Evolutionary conservation across 2,329 filamentous ascomycete species (phyloP).

Genomic region (Onygenales sp.): DNA sequence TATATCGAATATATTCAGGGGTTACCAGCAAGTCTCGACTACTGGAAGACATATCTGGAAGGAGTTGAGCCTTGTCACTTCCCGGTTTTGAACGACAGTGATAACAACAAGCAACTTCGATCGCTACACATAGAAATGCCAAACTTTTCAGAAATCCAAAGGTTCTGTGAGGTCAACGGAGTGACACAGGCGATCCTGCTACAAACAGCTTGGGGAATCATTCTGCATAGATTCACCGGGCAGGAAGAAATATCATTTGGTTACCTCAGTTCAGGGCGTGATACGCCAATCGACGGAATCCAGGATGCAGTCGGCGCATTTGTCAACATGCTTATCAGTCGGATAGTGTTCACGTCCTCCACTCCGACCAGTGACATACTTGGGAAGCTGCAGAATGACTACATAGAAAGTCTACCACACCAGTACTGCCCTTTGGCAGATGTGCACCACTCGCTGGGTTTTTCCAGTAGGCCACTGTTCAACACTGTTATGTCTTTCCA

Average conservation of each 20-base stretch:
- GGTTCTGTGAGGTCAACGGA: conserved; percentile 14
- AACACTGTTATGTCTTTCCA: not conserved
- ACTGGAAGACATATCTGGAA: conserved; percentile 27
- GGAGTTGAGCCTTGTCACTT: conserved; percentile 17
- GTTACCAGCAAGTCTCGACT: conserved; percentile 18
- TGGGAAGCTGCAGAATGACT: not conserved
- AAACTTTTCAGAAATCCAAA: conserved; percentile 6
- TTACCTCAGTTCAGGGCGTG: conserved; percentile 28
- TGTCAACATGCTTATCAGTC: conserved; percentile 16
- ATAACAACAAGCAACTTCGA: not conserved
- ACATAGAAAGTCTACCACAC: not conserved
- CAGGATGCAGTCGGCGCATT: conserved; percentile 26
- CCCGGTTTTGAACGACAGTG: not conserved
- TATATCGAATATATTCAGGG: conserved; percentile 24
- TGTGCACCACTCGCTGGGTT: not conserved
- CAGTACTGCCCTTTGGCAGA: not conserved
- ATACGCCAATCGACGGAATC: conserved; percentile 26
- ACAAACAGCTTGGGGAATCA: conserved; percentile 36
- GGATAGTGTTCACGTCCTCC: not conserved
- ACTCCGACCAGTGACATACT: not conserved
- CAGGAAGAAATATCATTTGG: conserved; percentile 39
- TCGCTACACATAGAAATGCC: not conserved
- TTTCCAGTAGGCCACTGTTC: not conserved
- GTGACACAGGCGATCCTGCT: conserved; percentile 20
- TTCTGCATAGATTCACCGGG: conserved; percentile 35